Conservation (phyloP, 176 grass and related monocot species). For the Hyparrhenia diplandra region DNA sequence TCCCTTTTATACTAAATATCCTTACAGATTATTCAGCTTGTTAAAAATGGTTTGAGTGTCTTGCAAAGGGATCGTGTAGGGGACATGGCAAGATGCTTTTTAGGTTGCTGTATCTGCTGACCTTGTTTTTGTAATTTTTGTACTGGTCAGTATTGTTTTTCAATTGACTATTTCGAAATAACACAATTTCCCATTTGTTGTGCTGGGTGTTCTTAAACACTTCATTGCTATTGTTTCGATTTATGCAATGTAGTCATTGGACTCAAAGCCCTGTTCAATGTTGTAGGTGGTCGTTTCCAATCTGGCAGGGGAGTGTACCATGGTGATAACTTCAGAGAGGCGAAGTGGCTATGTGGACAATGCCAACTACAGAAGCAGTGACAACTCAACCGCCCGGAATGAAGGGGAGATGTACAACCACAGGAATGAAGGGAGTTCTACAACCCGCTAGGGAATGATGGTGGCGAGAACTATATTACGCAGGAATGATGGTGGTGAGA, state of each 20-base stretch:
- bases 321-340: slow-evolving; percentile 57
- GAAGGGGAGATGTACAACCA: slow-evolving; percentile 20
- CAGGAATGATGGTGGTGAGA: not conserved
- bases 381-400: slow-evolving; percentile 6
- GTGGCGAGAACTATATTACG: not conserved
- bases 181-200: not conserved
- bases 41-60: not conserved
- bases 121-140: not conserved
- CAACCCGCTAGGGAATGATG: not conserved
- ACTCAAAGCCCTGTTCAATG: slow-evolving; percentile 1
- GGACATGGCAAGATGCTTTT: not conserved
- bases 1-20: not conserved
- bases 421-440: not conserved
- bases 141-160: not conserved
- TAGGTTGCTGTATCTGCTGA: slow-evolving; percentile 1
- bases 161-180: not conserved
- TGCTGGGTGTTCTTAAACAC: not conserved
- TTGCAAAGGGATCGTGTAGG: not conserved
- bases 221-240: not conserved
- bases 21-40: not conserved
- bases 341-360: slow-evolving; percentile 25
- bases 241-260: not conserved
- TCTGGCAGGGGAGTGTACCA: slow-evolving; percentile 38
- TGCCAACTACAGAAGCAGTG: slow-evolving; percentile 31
- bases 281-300: slow-evolving; percentile 34